A percentile compares a stretch with the other conserved stretches of the same genome.
Evolutionary conservation across 495 filamentous ascomycete species (phyloP).

Genomic region (Melanomma pulvis-pyrius): DNA sequence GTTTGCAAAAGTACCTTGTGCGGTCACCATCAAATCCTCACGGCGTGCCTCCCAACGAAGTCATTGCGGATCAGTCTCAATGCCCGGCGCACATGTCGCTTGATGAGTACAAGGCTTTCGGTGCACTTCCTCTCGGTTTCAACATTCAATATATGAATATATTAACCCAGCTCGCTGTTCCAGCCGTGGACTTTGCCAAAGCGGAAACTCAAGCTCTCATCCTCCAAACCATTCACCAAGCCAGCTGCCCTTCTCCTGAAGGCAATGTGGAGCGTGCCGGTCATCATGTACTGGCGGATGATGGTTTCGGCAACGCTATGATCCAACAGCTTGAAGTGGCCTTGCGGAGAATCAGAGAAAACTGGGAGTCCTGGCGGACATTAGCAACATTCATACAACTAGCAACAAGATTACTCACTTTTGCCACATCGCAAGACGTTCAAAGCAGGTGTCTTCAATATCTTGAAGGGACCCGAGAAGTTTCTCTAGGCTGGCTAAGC

Average conservation of each 20-base stretch:
- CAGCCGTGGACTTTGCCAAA: constrained; percentile 30
- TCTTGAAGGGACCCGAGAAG: constrained; percentile 15
- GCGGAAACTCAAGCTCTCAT: constrained; percentile 32
- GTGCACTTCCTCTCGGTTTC: constrained; percentile 30
- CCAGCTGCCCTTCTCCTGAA: constrained; percentile 11
- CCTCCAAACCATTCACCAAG: constrained; percentile 35
- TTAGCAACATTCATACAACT: constrained; percentile 24
- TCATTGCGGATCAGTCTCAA: constrained; percentile 31
- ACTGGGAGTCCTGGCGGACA: constrained; percentile 35
- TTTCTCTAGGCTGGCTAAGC: constrained; percentile 19
- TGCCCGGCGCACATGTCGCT: constrained; percentile 34
- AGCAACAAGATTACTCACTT: constrained; percentile 18
- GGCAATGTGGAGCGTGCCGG: neutral
- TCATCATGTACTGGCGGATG: constrained; percentile 20
- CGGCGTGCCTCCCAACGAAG: constrained; percentile 29
- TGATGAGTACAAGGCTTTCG: constrained; percentile 36
- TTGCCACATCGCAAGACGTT: neutral
- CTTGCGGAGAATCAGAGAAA: constrained; percentile 22
- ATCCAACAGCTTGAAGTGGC: constrained; percentile 9
- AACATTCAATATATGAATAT: constrained; percentile 40
- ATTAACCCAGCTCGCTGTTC: constrained; percentile 25
- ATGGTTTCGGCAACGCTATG: constrained; percentile 8
- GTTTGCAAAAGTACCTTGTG: constrained; percentile 27
- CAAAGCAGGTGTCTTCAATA: constrained; percentile 2
- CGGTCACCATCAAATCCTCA: constrained; percentile 7